Base-by-base conservation (phyloP, 148 eudicot genomes). In the Vaccinium corymbosum region DNA sequence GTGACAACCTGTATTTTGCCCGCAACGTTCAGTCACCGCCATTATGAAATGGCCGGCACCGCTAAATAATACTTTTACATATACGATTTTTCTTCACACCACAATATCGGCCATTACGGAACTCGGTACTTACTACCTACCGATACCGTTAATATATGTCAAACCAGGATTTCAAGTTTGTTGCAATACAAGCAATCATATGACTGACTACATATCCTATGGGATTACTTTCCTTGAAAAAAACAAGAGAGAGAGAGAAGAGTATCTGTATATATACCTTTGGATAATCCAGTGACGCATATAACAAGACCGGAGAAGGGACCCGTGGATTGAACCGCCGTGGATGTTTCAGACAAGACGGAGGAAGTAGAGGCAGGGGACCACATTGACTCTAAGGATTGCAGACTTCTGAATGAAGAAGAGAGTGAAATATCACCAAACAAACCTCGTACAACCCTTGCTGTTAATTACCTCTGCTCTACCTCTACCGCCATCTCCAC, bases 281-380 rank as follows among this genome's bases (percentile, higher is more conserved):
- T 93, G 46, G 98, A 93, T 53, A 95, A 90, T 70, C 98, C 98
- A 0, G 98, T 94, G 29, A 94, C 95, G 84, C 98, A 95, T 42
- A 95, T 95, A 6, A 90, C 89, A 50, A 95, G 94, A 50, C 95
- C 98, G 16, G 90, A 86, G 83, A 95, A 94, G 20, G 98, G 93
- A 27, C 81, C 87, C 27, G 51, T 76, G 13, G 86, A 82, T 27
- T 17, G 56, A 81, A 52, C 50, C 74, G 10, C 32, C n/a, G 72
- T 53, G n/a, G 80, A 55, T 10, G 38, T 68, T 51, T 73, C 80
- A 35, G 85, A 27, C 57, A 73, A 50, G 25, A 62, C 68, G 70
- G 86, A 48, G 55, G 82, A 75, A 71, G 86, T 64, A 17, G 86
- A 76, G 27, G 81, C 85, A 16, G 87, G 82, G n/a, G 84, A 85